Conservation (phyloP, 2,329 filamentous ascomycete genomes). For the Simplicillium aogashimaense region DNA sequence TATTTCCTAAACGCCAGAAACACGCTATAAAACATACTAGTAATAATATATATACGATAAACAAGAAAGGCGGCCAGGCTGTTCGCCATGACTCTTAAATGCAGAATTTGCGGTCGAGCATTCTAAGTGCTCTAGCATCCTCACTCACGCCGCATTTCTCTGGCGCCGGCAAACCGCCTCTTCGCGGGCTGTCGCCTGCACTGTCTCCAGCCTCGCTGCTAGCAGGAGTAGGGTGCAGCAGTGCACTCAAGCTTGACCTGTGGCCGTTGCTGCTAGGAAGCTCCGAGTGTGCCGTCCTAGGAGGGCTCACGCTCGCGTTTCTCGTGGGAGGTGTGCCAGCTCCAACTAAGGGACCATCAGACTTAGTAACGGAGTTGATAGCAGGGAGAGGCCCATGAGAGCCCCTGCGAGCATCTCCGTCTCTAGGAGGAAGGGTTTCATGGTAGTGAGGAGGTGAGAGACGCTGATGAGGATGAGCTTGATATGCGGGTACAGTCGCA, state of each 20-base stretch:
- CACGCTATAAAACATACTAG: too few relatives aligned
- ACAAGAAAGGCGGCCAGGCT: too few relatives aligned
- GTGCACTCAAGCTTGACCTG: slow-evolving; percentile 35
- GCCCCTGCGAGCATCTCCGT: slow-evolving; percentile 31
- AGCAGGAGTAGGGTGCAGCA: slow-evolving; percentile 39
- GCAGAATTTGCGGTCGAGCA: slow-evolving; percentile 52
- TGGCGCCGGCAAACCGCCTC: slow-evolving; percentile 1
- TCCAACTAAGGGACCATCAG: slow-evolving; percentile 14
- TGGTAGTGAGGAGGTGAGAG: slow-evolving; percentile 23
- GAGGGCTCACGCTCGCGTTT: slow-evolving; percentile 38
- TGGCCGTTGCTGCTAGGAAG: slow-evolving; percentile 11
- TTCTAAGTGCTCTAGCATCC: slow-evolving; percentile 54
- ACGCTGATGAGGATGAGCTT: slow-evolving; percentile 20
- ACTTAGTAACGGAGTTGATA: slow-evolving; percentile 22
- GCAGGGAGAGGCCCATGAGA: slow-evolving; percentile 34
- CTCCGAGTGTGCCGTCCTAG: slow-evolving; percentile 29
- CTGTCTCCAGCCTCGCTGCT: slow-evolving; percentile 34
- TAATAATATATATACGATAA: too few relatives aligned
- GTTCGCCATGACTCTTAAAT: slow-evolving; percentile 12
- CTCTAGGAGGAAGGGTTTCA: slow-evolving; percentile 34
- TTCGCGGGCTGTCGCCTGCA: background rate
- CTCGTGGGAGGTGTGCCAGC: slow-evolving; percentile 33
- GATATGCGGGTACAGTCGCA: slow-evolving; percentile 17
- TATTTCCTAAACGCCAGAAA: too few relatives aligned
- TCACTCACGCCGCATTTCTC: slow-evolving; percentile 42